Conservation (phyloP, 2,329 filamentous ascomycete species). For the Ciborinia camelliae region DNA sequence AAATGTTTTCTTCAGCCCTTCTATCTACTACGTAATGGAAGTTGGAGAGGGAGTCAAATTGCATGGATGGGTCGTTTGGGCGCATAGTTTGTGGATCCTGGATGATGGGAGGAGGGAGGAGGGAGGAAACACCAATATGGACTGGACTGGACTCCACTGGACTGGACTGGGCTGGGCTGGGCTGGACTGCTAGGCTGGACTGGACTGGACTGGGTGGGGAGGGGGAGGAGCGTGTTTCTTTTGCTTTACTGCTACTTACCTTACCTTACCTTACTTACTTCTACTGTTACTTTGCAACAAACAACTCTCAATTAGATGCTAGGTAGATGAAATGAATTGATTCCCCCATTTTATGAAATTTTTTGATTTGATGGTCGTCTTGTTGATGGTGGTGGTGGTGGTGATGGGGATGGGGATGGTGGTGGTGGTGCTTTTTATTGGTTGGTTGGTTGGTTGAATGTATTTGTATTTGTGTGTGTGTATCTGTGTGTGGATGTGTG, state of each 20-base stretch:
- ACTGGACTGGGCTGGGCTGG: not conserved
- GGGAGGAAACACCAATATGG: slow-evolving; percentile 11
- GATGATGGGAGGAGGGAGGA: not conserved
- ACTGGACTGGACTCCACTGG: slow-evolving; percentile 14
- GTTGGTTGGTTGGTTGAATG: no score
- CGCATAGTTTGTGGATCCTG: slow-evolving; percentile 30
- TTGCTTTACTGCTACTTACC: no score
- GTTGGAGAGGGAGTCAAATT: slow-evolving; percentile 31
- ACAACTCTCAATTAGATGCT: slow-evolving; percentile 10
- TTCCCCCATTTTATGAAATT: not conserved
- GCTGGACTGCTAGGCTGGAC: not conserved
- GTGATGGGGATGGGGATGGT: no score
- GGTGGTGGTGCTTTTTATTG: no score
- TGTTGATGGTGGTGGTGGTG: no score
- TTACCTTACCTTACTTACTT: not conserved
- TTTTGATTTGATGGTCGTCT: not conserved
- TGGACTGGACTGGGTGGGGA: not conserved
- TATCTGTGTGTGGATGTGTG: no score
- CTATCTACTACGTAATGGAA: slow-evolving; percentile 22
- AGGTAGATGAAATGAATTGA: slow-evolving; percentile 13
- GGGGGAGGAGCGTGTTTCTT: not conserved
- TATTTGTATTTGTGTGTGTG: no score
- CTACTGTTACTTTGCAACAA: slow-evolving; percentile 2
- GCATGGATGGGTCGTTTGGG: slow-evolving; percentile 39
- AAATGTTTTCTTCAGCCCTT: slow-evolving; percentile 1